These are phyloP conservation scores for Jaminaea rosea DNA, from an alignment of 1,284 basidiomycete species.

Conservation along the genomic window DNA sequence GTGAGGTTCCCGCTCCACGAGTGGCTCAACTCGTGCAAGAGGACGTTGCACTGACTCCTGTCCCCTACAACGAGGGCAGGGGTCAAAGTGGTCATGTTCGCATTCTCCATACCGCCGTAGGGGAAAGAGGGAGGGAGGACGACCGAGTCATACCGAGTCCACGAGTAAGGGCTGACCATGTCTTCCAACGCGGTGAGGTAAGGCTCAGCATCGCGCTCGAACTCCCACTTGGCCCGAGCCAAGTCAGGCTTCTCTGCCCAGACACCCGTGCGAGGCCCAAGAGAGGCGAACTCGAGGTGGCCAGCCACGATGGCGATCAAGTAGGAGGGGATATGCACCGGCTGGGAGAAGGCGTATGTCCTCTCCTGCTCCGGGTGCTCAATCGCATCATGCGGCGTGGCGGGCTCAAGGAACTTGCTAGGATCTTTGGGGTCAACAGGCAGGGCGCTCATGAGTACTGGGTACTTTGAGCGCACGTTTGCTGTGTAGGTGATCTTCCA, in stretches of 20 bases:
- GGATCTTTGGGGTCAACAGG: conserved; percentile 7
- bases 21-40: conserved; percentile 50
- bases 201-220: conserved; percentile 41
- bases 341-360: conserved; percentile 39
- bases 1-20: conserved; percentile 44
- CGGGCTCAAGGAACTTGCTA: background rate
- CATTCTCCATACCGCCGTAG: conserved; percentile 51
- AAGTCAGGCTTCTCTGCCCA: conserved; percentile 43
- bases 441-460: conserved; percentile 45
- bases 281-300: conserved; percentile 33
- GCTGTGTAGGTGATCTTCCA: conserved; percentile 45
- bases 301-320: conserved; percentile 45
- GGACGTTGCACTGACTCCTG: conserved; percentile 46
- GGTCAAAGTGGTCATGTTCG: conserved; percentile 43
- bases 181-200: conserved; percentile 42
- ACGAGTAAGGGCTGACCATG: conserved; percentile 57
- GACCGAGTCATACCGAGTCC: conserved; percentile 81
- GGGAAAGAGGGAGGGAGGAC: conserved; percentile 92
- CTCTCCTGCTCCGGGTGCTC: conserved; percentile 4
- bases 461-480: conserved; percentile 27
- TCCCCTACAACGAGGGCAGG: conserved; percentile 43
- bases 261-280: conserved; percentile 41
- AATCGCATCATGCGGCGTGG: background rate
- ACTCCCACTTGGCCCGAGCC: conserved; percentile 44
- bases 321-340: conserved; percentile 40